Evolutionary conservation across 345 rosid species (phyloP), one percentile per base, ranked within the genome.

Genomic region (Bretschneidera sinensis): DNA sequence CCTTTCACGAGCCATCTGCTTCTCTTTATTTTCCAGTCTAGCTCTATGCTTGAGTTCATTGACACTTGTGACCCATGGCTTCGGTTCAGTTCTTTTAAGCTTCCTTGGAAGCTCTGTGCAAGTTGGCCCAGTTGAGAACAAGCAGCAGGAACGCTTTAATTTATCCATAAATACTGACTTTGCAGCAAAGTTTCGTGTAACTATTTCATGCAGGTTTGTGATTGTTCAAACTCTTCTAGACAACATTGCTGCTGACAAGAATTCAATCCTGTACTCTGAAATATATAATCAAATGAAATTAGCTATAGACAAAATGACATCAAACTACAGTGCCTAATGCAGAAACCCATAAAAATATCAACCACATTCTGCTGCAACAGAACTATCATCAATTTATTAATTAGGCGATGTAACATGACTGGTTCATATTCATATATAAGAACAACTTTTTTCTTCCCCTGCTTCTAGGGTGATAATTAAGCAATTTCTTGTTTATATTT

Each of bases 31-130:
- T 24, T 54, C 76, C 17, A 9, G 8, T 62, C 81, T 65, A 43
- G 72, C 86, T 53, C 59, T 64, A 0, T 74, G 76, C 64, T 81
- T 81, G 55, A 78, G 79, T 50, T 73, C 69, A 28, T 59, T 81
- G 63, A 81, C 60, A 20, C 70, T 53, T 0, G 79, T 81, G 33
- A 78, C 83, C 86, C 66, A 66, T 4, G 81, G 83, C 28, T 81
- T 81, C 63, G 76, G 56, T 73, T 81, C 83, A 31, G 63, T 50
- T 64, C 65, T 78, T 49, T 64, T 74, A 16, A 64, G 76, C 65
- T 71, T 78, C 66, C 76, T 75, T 9, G 73, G 75, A 45, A 75
- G 61, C 54, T 71, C 73, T 16, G 55, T 28, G 50, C 43, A 34
- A 68, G 58, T 24, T 0, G 59, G 63, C 19, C 24, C 69, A 39